Evolutionary conservation across 129 eudicot species (phyloP).

Genomic region (Mikania micrantha): DNA sequence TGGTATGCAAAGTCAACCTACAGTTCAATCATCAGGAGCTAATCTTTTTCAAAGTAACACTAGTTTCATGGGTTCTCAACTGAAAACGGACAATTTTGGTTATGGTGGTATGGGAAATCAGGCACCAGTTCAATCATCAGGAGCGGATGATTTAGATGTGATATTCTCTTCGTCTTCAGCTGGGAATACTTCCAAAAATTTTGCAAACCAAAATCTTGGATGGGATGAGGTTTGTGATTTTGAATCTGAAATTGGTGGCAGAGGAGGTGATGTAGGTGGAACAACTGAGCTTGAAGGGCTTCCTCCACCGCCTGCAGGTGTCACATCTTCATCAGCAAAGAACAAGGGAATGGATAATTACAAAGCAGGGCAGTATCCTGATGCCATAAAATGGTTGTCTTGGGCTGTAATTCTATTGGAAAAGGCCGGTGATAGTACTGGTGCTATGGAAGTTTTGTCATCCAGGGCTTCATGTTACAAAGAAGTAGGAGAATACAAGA

Average conservation of each 20-base stretch:
- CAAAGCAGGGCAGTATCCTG: slow-evolving; percentile 90
- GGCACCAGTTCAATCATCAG: slow-evolving; percentile 46
- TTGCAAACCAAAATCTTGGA: slow-evolving; percentile 43
- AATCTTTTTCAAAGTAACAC: too few relatives aligned
- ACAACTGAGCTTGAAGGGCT: slow-evolving; percentile 97
- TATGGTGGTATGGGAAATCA: slow-evolving; percentile 35
- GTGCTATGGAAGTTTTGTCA: slow-evolving; percentile 58
- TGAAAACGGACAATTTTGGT: slow-evolving; percentile 52
- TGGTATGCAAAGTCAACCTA: slow-evolving; percentile 26
- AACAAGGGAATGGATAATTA: slow-evolving; percentile 86
- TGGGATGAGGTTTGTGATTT: slow-evolving; percentile 83
- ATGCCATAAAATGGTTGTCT: slow-evolving; percentile 96
- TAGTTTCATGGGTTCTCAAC: slow-evolving; percentile 19
- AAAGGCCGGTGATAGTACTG: slow-evolving; percentile 55
- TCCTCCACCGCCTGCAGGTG: slow-evolving; percentile 95
- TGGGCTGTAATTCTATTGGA: slow-evolving; percentile 89
- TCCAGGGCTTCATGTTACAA: slow-evolving; percentile 90
- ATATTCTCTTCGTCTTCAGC: slow-evolving; percentile 46
- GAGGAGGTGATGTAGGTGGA: slow-evolving; percentile 55
- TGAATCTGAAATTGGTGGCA: slow-evolving; percentile 55
- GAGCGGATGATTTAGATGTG: slow-evolving; percentile 51
- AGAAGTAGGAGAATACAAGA: slow-evolving; percentile 98
- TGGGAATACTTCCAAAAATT: slow-evolving; percentile 28
- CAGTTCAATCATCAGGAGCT: slow-evolving; percentile 10
- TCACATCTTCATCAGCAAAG: slow-evolving; percentile 66